Evolutionary conservation across 345 rosid genomes (phyloP), one percentile per base, ranked within the genome.

Genomic region (Dimocarpus longan): DNA sequence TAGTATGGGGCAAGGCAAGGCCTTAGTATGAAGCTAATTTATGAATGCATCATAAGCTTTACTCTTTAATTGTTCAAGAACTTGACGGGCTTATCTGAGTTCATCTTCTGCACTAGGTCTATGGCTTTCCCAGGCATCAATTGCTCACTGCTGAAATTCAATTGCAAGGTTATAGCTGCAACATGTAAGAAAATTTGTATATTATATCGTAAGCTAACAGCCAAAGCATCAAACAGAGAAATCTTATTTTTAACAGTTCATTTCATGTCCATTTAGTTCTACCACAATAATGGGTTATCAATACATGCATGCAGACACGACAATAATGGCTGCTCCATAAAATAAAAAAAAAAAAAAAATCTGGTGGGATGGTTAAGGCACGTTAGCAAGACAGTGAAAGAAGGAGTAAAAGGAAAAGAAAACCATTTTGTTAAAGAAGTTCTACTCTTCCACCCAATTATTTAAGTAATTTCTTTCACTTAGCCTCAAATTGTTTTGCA

Each of bases 111-210:
- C 93, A 73, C 86, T 87, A 8, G 85, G 82, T 75, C 97, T 94
- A 77, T 92, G 97, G 83, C 91, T 84, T 59, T 91, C 93, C 99
- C 94, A 94, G 74, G 92, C 94, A 82, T 89, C 89, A 46, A 94
- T 75, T 40, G 78, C 99, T 77, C 68, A 85, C 85, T 88, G 93
- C 86, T 95, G 99, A 83, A 93, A 93, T 73, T 90, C 95, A 54
- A 93, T 87, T 11, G 98, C 97, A 10, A 92, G 88, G 28, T 81
- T 68, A 81, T 90, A 90, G 88, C 98, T 95, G 91, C 89, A 84
- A 82, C 63, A 83, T 68, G 28, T 26, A 79, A 71, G 21, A 22
- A 67, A 84, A 54, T 11, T 8, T 63, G 43, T 60, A 68, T 39
- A 46, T 40, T 59, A 52, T 42, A 52, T 18, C 15, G 22, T 43